Base-by-base conservation (phyloP, 139 green algal species). In the Nannochloris sp. region DNA sequence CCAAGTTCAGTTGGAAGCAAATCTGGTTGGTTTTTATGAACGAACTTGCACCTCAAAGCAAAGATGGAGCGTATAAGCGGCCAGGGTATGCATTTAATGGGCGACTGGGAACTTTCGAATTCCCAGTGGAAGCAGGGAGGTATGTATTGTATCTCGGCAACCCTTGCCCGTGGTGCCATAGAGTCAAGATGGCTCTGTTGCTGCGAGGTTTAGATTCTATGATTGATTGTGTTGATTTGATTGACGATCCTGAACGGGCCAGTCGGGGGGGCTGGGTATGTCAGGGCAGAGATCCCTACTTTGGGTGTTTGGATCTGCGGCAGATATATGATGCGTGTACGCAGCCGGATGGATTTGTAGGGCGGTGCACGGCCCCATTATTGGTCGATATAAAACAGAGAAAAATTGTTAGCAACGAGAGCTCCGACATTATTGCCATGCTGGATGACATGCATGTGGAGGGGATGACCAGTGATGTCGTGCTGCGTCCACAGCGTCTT, bases 121-220 rank as follows among this genome's bases (percentile, higher is more conserved):
- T 87, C 37, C 85, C 85, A 14, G 29, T 58, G 16, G 36, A 66
- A 56, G 23, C 73, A 5, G 77, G 70, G 1, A 79, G 86, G 9
- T 96, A 96, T 63, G 72, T 84, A 23, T 30, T 96, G 40, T 96
- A 94, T 57, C 66, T 95, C 2, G 91, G 92, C 49, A 97, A 97
- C 60, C 83, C 91, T 11, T 97, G 91, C 73, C 91, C 91, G 44
- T 97, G 91, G 91, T 96, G 92, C 76, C 91, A 97, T 70, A 74
- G 91, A 13, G 84, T 94, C 63, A 45, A 83, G 43, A 69, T 95
- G 29, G 78, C 77, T 6, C 72, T 90, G 49, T 80, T 81, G 17
- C 50, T 92, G 16, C 75, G 71, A 5, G 88, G 82, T 10, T 73
- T 87, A 11, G 56, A 57, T 8, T 49, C 33, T 5, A 44, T 74